Evolutionary conservation across 2,329 filamentous ascomycete species (phyloP), one percentile per base, ranked within the genome.

Genomic region (Leptographium flavum): DNA sequence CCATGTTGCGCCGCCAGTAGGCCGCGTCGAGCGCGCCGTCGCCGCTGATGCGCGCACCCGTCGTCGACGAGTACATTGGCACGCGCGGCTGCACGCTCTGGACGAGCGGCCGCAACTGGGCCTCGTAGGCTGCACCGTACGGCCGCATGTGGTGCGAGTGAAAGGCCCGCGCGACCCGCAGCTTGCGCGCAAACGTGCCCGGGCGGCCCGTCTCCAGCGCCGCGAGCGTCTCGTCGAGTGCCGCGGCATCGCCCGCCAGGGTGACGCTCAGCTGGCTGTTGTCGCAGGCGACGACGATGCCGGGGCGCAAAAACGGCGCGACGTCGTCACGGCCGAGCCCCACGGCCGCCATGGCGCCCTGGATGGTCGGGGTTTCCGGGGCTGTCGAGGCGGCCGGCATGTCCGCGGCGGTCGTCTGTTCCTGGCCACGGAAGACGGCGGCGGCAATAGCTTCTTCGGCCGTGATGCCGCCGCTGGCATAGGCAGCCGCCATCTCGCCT

Each of bases 341-440:
- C 13, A 35, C 32, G n/a, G 32, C 32, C 17, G 32, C 32, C 32
- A 35, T 35, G 6, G 45, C 42, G 1, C 39, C 45, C 25, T 5
- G 25, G 25, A 27, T 10, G 6, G 25, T 27, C 25, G n/a, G n/a
- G n/a, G n/a, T n/a, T n/a, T n/a, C n/a, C n/a, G n/a, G n/a, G n/a
- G n/a, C n/a, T n/a, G n/a, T n/a, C n/a, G n/a, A n/a, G n/a, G n/a
- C n/a, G n/a, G n/a, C n/a, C n/a, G 11, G 32, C 32, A n/a, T 5
- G 32, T 36, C 17, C 30, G 30, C 10, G 30, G 10, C 9, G 6
- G 30, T n/a, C 30, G 30, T 32, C 30, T 6, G 15, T 14, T 32
- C 9, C 10, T 64, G 60, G 2, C 67, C 69, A n/a, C 69, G 60
- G 51, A 66, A 63, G 54, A 74, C 77, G 2, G 72, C 72, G 10